Base-by-base conservation (phyloP, 495 filamentous ascomycete genomes). In the Tuber calosporum region DNA sequence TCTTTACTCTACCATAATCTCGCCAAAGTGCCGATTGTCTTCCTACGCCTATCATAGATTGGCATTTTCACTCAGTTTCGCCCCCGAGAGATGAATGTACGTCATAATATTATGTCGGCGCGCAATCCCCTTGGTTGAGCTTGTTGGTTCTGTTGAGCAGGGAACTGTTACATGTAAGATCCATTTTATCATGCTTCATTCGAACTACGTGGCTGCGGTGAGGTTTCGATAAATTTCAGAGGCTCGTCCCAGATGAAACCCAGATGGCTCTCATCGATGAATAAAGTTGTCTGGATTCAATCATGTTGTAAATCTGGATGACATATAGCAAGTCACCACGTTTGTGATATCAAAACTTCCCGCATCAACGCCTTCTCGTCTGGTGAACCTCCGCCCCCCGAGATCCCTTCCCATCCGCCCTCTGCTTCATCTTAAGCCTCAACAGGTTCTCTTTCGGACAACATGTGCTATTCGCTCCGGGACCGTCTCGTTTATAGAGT, bases 341-440 rank as follows among this genome's bases (percentile, higher is more conserved):
- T 62, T 62, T 34, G 19, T 62, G 26, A 62, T 34, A 30, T 62
- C 53, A 30, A 62, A 62, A 34, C n/a, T 37, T 74, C 38, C 41
- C 38, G n/a, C 22, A 77, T 81, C 48, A 78, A 69, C 68, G 62
- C 68, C 48, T 43, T 41, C 72, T 80, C 39, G 70, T 74, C 48
- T 79, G 72, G 26, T 73, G 53, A 19, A 76, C 26, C 37, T 72
- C 41, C 67, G 37, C 75, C 66, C 53, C 41, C 67, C 37, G 34
- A 11, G 43, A 69, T 79, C 53, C 83, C 68, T 72, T 75, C 71
- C 83, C 84, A 69, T 90, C 82, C 26, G 85, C 87, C 69, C 90
- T 86, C 82, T 97, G 94, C 85, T 91, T 92, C 88, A 97, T 90
- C 83, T 96, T 97, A 76, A 98, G 83, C 79, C 86, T 86, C 74